Evolutionary conservation across 208 protist species (phyloP), one percentile per base, ranked within the genome.

Genomic region (Phytomonas sp.): DNA sequence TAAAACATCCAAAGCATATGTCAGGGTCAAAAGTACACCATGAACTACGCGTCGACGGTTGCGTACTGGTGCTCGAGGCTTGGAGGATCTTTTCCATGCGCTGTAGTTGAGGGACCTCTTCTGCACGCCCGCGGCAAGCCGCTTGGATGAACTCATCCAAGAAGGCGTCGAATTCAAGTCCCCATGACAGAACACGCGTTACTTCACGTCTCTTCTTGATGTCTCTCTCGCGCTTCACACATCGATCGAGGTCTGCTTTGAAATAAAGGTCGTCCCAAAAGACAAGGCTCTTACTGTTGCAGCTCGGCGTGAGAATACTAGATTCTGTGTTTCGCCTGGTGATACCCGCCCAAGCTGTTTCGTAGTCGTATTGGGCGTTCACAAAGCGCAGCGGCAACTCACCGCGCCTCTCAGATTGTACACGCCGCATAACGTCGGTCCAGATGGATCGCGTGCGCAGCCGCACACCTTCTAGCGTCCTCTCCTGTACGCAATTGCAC

Each of bases 401-500:
- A 33, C 85, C 85, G 0, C 26, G 33, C 43, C 84, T 85, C 72
- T 96, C 88, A 43, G 62, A 60, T 37, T 75, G 62, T 33, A 79
- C 75, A 60, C 72, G 74, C 17, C 79, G 77, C 66, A 90, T 70
- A 6, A 96, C 75, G 60, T 89, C 71, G 0, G 88, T 91, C 88
- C 91, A 96, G 34, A 93, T 65, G 23, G 91, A 96, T 7, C 74
- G 66, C 4, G 88, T 93, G 51, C 72, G 60, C 51, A 84, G 66
- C 36, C 79, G 73, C 37, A 96, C 88, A 8, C 91, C 88, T 62
- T 93, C 91, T 53, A 91, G 77, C 67, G 75, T 74, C 13, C 89
- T 71, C 74, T 94, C 87, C 82, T 93, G 86, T 67, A 90, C 90
- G 34, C 72, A 76, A 72, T 97, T 94, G 62, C 83, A 83, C 17